A percentile compares a stretch with the other conserved stretches of the same genome.
These are phyloP conservation scores for Quercus berberidifolia DNA, from an alignment of 306 rosid genomes.

Conservation along the genomic window DNA sequence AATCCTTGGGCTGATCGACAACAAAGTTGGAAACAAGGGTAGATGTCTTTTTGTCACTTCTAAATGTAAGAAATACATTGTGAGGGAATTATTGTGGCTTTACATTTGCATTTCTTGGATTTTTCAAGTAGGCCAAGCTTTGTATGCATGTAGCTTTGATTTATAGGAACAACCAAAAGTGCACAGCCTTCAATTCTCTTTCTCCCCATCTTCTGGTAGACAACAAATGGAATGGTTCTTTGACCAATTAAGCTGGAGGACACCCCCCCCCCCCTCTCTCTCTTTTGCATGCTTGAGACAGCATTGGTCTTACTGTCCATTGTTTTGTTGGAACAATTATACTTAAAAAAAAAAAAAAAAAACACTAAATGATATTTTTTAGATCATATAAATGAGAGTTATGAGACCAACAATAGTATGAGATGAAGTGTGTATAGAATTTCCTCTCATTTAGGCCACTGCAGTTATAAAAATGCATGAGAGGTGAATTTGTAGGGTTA, in stretches of 20 bases:
- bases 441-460: no score
- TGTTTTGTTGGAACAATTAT: no score
- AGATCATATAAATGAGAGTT: no score
- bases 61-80: not conserved
- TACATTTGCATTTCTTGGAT: not conserved
- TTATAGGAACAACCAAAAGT: not conserved
- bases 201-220: not conserved
- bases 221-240: not conserved
- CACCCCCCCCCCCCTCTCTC: no score
- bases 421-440: no score
- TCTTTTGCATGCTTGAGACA: not conserved
- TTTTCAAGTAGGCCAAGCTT: not conserved
- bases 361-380: no score
- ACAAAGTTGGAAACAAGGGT: not conserved
- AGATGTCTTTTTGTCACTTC: constrained; percentile 3
- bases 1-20: constrained; percentile 37
- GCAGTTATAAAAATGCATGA: no score
- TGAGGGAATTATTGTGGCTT: no score
- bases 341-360: no score
- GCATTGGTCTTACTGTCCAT: no score
- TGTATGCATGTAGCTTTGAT: not conserved
- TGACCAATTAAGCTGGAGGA: not conserved
- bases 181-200: not conserved
- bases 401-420: no score
- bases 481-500: no score